Conservation (phyloP, 371 early-diverging fungal species). For the Phascolomyces articulosus region DNA sequence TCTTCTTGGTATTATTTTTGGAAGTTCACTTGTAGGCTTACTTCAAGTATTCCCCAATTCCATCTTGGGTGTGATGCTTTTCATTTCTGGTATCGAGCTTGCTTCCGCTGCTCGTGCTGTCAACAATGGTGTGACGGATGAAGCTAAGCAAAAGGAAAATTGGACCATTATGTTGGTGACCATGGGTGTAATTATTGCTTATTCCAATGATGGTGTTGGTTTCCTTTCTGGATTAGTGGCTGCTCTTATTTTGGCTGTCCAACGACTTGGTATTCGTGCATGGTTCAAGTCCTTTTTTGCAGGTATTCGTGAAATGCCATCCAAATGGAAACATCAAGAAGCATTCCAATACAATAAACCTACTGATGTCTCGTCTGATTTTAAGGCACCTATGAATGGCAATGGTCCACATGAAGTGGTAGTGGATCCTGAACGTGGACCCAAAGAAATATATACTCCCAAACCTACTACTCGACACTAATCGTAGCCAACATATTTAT, state of each 20-base stretch:
- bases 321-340: slow-evolving; percentile 25
- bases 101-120: slow-evolving; percentile 68
- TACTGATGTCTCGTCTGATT: too few relatives aligned
- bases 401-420: too few relatives aligned
- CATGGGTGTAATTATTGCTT: slow-evolving; percentile 70
- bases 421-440: too few relatives aligned
- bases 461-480: too few relatives aligned
- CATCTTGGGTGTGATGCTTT: slow-evolving; percentile 86
- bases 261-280: slow-evolving; percentile 35
- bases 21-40: slow-evolving; percentile 74
- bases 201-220: slow-evolving; percentile 84
- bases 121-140: slow-evolving; percentile 41
- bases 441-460: too few relatives aligned
- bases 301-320: slow-evolving; percentile 16
- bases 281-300: slow-evolving; percentile 20
- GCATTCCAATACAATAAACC: neutral
- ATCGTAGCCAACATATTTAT: too few relatives aligned
- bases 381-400: too few relatives aligned
- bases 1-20: slow-evolving; percentile 78
- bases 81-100: slow-evolving; percentile 81
- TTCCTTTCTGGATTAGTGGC: slow-evolving; percentile 70
- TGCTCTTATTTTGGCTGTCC: slow-evolving; percentile 45
- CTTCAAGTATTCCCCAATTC: slow-evolving; percentile 75
- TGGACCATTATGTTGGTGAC: slow-evolving; percentile 73
- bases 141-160: slow-evolving; percentile 55